Evolutionary conservation across 805 yeast species (phyloP).

Genomic region (Monosporozyma aquatica): DNA sequence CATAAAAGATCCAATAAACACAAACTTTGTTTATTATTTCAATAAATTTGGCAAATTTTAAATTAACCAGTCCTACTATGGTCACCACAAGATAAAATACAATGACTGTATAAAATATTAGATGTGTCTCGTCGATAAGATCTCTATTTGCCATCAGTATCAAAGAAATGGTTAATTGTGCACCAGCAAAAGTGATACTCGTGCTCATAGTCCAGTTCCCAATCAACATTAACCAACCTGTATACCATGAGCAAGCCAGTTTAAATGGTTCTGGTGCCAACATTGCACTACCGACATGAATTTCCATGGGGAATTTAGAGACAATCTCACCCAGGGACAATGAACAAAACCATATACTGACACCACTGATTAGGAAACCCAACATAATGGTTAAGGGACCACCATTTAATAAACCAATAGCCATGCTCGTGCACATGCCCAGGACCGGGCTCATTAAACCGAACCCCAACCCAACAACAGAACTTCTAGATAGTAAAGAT

Average conservation of each 20-base stretch:
- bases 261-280: slow-evolving; percentile 51
- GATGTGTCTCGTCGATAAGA: slow-evolving; percentile 43
- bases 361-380: slow-evolving; percentile 62
- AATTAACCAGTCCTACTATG: slow-evolving; percentile 54
- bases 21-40: slow-evolving; percentile 59
- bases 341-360: slow-evolving; percentile 56
- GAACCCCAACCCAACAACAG: slow-evolving; percentile 71
- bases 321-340: slow-evolving; percentile 69
- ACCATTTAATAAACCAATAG: slow-evolving; percentile 65
- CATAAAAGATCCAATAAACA: slow-evolving; percentile 67
- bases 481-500: slow-evolving; percentile 51
- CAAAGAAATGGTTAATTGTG: slow-evolving; percentile 61
- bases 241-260: slow-evolving; percentile 59
- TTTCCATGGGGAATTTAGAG: slow-evolving; percentile 67
- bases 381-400: slow-evolving; percentile 67
- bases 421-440: slow-evolving; percentile 65
- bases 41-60: slow-evolving; percentile 48
- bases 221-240: slow-evolving; percentile 65
- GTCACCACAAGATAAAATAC: slow-evolving; percentile 49
- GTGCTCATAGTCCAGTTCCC: slow-evolving; percentile 76
- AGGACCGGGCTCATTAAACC: slow-evolving; percentile 77
- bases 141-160: slow-evolving; percentile 52
- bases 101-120: slow-evolving; percentile 41
- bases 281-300: slow-evolving; percentile 70
- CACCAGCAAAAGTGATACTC: slow-evolving; percentile 65